These are phyloP conservation scores for Plasmodium cynomolgi DNA, from an alignment of 169 alveolate species.

Conservation along the genomic window DNA sequence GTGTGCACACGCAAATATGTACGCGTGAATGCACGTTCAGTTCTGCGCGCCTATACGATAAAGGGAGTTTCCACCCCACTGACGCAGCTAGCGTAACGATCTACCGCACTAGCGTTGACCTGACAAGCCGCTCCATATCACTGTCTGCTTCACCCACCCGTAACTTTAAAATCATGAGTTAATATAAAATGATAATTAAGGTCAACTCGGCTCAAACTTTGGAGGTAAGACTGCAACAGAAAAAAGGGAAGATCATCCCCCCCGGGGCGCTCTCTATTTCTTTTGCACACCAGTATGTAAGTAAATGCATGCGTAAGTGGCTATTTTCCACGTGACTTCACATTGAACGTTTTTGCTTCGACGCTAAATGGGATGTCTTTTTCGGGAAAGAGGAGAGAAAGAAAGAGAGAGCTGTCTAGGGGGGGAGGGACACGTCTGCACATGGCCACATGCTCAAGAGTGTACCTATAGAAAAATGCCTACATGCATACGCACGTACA, in stretches of 20 bases:
- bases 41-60: neutral
- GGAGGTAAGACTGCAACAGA: slow-evolving; percentile 50
- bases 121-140: neutral
- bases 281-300: neutral
- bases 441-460: neutral
- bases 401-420: neutral
- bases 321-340: neutral
- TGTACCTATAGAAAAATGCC: too few species aligned
- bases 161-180: slow-evolving; percentile 66
- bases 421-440: neutral
- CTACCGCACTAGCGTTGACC: neutral
- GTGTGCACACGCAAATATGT: slow-evolving; percentile 9
- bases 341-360: neutral
- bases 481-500: too few species aligned
- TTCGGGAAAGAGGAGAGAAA: neutral
- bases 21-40: neutral
- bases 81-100: neutral
- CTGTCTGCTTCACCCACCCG: neutral
- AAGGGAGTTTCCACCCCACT: neutral
- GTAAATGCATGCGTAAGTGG: neutral
- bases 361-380: neutral
- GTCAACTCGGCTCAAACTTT: slow-evolving; percentile 60
- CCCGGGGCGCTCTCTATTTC: neutral
- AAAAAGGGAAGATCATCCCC: neutral
- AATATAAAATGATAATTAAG: slow-evolving; percentile 72